Conservation (phyloP, 257 asterid genomes). For the Marsdenia floribunda region DNA sequence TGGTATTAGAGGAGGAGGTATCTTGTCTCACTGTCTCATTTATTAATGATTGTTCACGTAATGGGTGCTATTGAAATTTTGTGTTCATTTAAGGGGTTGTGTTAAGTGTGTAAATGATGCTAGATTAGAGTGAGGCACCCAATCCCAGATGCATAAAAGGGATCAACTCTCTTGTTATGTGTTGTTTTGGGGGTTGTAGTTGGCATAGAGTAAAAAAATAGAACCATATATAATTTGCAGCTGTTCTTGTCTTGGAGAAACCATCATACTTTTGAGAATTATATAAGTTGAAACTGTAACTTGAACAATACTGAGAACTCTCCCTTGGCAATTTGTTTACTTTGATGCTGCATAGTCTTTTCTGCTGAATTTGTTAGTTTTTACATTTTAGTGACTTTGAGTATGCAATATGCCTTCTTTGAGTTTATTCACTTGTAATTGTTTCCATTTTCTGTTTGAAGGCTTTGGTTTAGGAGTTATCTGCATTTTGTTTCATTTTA, state of each 20-base stretch:
- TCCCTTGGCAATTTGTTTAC: neutral
- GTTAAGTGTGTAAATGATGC: too few species aligned
- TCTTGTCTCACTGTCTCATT: too few species aligned
- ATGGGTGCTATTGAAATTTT: too few species aligned
- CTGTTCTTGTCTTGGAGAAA: neutral
- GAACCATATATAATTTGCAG: neutral
- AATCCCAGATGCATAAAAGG: neutral
- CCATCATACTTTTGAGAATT: neutral
- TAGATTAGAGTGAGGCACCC: too few species aligned
- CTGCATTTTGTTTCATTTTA: neutral
- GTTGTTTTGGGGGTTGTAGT: neutral
- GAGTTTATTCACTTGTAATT: neutral
- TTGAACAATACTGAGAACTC: neutral
- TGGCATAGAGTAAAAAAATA: neutral
- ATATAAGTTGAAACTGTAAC: too few species aligned
- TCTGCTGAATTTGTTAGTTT: neutral
- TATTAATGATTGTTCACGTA: too few species aligned
- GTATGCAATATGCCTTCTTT: neutral
- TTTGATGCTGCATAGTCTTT: neutral
- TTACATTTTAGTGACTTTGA: neutral
- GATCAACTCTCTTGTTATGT: neutral
- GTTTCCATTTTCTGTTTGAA: neutral
- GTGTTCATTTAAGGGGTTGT: too few species aligned
- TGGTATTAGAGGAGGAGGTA: too few species aligned
- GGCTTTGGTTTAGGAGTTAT: neutral